Base-by-base conservation (phyloP, 1,284 basidiomycete species). In the Microbotryum scabiosae region DNA sequence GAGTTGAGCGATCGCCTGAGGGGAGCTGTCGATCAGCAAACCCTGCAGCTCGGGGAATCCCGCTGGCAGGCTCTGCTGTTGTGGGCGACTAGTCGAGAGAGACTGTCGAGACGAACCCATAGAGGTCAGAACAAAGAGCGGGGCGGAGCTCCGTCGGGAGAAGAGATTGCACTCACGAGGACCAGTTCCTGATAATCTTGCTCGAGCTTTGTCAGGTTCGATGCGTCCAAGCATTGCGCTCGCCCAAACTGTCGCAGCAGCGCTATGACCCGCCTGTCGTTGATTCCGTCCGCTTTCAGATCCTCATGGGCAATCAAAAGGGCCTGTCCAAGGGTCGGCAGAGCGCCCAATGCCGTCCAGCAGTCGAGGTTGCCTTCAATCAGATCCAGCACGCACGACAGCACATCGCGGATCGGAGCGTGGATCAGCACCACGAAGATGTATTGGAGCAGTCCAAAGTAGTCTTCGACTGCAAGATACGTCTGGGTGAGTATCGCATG, bases 1-100 rank as follows among this genome's bases (percentile, higher is more conserved):
- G 46, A 73, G 53, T 30, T 69, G 57, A 57, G 62, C 6, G 47
- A 67, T 43, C 6, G 62, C 63, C 2, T 23, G 21, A 9, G 58
- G 54, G 0, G 64, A 60, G 20, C 47, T 25, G 57, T 67, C 65
- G 62, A 51, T n/a, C n/a, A 51, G 41, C 43, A 69, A 61, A 2
- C 58, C 21, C 20, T 62, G 62, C n/a, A 69, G 48, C 28, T 69
- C 67, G 25, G 54, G 51, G 6, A 63, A 46, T 7, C 51, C 54
- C 20, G 59, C 7, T 12, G 55, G 60, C 30, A 64, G 32, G 30
- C 48, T 30, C 8, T 56, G 56, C 18, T 26, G 20, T 41, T 50
- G 59, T 32, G 54, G 30, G 21, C 41, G 47, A n/a, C 10, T 28
- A 47, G 32, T 36, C 9, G 36, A 51, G 7, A 47, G 44, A 23